A percentile compares a stretch with the other conserved stretches of the same genome.
phyloP scores from a whole-genome alignment of 1,284 basidiomycete species.

The Sporisorium scitamineum region DNA sequence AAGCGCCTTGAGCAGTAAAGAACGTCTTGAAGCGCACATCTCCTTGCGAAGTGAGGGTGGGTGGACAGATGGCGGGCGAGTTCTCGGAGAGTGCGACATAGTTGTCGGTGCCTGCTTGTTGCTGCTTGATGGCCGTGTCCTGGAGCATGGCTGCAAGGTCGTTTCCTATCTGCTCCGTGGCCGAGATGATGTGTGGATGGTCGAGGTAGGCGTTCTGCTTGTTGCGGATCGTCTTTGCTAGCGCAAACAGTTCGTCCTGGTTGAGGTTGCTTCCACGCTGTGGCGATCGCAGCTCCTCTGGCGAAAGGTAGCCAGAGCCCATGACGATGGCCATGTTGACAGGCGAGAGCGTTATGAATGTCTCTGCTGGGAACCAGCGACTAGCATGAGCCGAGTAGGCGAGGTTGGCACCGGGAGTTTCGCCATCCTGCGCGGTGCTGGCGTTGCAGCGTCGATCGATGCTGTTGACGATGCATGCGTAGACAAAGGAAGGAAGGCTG shows the following conservation, averaged over 20 bases:
- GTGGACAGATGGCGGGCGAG: constrained; percentile 28
- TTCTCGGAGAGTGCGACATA: constrained; percentile 27
- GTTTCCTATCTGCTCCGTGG: constrained; percentile 16
- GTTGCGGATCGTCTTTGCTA: constrained; percentile 24
- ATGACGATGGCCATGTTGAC: constrained; percentile 35
- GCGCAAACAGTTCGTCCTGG: constrained; percentile 20
- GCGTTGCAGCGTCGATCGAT: constrained; percentile 28
- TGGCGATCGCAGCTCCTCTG: constrained; percentile 21
- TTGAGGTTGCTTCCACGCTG: constrained; percentile 16
- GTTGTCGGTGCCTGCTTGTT: constrained; percentile 14
- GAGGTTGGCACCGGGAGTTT: constrained; percentile 22
- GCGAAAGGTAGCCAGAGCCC: constrained; percentile 21
- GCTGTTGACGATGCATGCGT: constrained; percentile 39
- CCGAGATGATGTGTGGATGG: constrained; percentile 29
- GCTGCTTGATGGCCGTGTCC: constrained; percentile 18
- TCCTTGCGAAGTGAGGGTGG: constrained; percentile 35
- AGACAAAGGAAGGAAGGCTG: constrained; percentile 23
- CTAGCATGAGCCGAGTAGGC: constrained; percentile 35
- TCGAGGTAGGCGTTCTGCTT: constrained; percentile 27
- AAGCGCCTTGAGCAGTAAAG: constrained; percentile 23
- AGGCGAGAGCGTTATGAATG: constrained; percentile 15
- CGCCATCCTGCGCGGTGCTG: constrained; percentile 4
- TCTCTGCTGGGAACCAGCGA: constrained; percentile 27
- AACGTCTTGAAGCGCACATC: constrained; percentile 16
- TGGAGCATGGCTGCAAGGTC: constrained; percentile 13